A percentile compares a stretch with the other conserved stretches of the same genome.
phyloP scores from a whole-genome alignment of 192 early-diverging fungal genomes.

The Rhizophagus clarus region DNA sequence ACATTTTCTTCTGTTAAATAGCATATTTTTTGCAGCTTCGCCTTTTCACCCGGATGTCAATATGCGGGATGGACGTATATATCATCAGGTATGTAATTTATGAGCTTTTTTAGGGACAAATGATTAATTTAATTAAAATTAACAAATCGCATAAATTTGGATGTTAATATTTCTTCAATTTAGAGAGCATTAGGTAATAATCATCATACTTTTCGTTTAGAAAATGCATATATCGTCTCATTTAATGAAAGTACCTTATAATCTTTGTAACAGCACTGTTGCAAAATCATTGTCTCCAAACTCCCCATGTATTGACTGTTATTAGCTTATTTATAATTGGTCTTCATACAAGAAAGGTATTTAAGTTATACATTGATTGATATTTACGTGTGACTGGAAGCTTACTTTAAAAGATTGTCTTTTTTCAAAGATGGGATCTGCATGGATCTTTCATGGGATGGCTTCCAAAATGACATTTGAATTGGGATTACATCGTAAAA shows the following conservation, averaged over 20 bases:
- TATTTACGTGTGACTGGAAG: background rate
- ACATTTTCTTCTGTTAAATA: slow-evolving; percentile 34
- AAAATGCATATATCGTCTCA: background rate
- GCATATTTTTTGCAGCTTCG: slow-evolving; percentile 27
- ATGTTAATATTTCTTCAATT: background rate
- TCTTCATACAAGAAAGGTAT: slow-evolving; percentile 24
- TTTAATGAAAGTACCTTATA: background rate
- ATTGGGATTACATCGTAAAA: slow-evolving; percentile 32
- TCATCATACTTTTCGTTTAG: background rate
- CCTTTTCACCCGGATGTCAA: slow-evolving; percentile 15
- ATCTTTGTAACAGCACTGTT: slow-evolving; percentile 11
- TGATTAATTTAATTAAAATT: background rate
- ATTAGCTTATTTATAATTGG: slow-evolving; percentile 32
- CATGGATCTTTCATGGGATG: slow-evolving; percentile 32
- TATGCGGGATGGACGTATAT: background rate
- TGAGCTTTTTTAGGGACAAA: background rate
- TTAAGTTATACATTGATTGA: background rate
- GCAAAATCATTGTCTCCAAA: slow-evolving; percentile 22
- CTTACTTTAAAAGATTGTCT: background rate
- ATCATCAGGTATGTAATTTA: slow-evolving; percentile 21
- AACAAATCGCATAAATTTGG: background rate
- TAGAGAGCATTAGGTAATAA: slow-evolving; percentile 21
- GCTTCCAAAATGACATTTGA: slow-evolving; percentile 31
- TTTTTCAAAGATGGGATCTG: slow-evolving; percentile 26
- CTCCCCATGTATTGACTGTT: slow-evolving; percentile 32